Percentiles rank a stretch among this genome's conserved stretches.
phyloP scores from a whole-genome alignment of 169 alveolate genomes.

The Eimeria sp. region DNA sequence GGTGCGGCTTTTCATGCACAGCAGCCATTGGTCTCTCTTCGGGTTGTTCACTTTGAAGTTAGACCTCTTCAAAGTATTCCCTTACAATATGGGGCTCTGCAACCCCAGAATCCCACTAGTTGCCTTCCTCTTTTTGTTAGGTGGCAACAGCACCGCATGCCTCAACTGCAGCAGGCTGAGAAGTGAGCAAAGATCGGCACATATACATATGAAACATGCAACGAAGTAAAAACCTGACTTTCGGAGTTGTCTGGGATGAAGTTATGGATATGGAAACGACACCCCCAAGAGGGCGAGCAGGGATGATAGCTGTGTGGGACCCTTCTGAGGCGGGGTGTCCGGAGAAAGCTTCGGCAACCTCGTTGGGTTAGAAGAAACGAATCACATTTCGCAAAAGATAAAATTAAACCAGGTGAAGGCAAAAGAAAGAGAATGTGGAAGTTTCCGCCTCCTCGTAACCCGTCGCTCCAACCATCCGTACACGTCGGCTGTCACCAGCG shows the following conservation, averaged over 20 bases:
- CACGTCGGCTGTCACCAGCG: background rate
- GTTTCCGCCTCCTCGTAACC: background rate
- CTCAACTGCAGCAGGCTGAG: background rate
- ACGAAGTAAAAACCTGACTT: background rate
- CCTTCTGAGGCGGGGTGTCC: background rate
- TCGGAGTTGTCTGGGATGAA: background rate
- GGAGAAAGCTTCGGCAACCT: background rate
- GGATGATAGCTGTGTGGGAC: constrained; percentile 18
- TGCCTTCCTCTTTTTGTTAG: background rate
- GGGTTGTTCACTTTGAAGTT: background rate
- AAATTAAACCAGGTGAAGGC: background rate
- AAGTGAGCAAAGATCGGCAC: background rate
- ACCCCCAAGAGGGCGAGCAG: constrained; percentile 24
- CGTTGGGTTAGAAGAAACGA: background rate
- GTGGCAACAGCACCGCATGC: background rate
- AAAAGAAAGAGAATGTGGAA: background rate
- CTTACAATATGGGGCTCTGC: background rate
- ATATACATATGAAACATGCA: background rate
- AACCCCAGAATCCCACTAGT: background rate
- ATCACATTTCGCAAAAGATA: background rate
- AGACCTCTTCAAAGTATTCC: background rate
- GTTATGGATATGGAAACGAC: background rate
- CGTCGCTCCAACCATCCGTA: background rate
- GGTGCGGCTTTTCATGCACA: background rate
- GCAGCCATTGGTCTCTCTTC: background rate